Percentiles rank a stretch among this genome's conserved stretches.
phyloP scores from a whole-genome alignment of 2,329 filamentous ascomycete species.

The Epichloe coenophiala region DNA sequence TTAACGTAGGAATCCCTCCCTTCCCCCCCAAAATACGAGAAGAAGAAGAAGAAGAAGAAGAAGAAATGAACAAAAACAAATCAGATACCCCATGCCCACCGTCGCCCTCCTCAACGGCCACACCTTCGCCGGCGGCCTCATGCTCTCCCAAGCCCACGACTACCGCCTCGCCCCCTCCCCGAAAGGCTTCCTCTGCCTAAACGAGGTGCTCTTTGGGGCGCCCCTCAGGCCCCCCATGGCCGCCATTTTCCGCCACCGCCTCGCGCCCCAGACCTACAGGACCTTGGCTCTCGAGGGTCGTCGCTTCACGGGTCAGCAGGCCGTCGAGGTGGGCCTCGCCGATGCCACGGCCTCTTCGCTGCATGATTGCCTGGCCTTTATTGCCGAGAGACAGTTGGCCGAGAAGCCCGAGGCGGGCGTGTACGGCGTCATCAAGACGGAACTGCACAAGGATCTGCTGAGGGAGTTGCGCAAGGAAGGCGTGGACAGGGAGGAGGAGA shows the following conservation, averaged over 20 bases:
- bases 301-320: constrained; percentile 49
- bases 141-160: constrained; percentile 67
- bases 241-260: constrained; percentile 59
- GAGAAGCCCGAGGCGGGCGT: constrained; percentile 51
- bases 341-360: constrained; percentile 45
- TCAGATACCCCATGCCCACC: constrained; percentile 63
- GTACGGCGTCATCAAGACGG: constrained; percentile 59
- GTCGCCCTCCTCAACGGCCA: constrained; percentile 70
- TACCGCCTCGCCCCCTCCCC: constrained; percentile 64
- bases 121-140: constrained; percentile 64
- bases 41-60: neutral
- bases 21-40: neutral
- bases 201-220: constrained; percentile 69
- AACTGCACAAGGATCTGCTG: constrained; percentile 60
- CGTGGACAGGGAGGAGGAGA: constrained; percentile 35
- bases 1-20: constrained; percentile 15
- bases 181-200: constrained; percentile 64
- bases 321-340: constrained; percentile 52
- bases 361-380: constrained; percentile 46
- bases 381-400: constrained; percentile 44
- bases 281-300: constrained; percentile 59
- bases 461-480: constrained; percentile 39
- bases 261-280: constrained; percentile 42
- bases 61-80: constrained; percentile 43
- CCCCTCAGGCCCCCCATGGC: constrained; percentile 68